phyloP scores from a whole-genome alignment of 2,329 filamentous ascomycete genomes.

The Colletotrichum sp. region DNA sequence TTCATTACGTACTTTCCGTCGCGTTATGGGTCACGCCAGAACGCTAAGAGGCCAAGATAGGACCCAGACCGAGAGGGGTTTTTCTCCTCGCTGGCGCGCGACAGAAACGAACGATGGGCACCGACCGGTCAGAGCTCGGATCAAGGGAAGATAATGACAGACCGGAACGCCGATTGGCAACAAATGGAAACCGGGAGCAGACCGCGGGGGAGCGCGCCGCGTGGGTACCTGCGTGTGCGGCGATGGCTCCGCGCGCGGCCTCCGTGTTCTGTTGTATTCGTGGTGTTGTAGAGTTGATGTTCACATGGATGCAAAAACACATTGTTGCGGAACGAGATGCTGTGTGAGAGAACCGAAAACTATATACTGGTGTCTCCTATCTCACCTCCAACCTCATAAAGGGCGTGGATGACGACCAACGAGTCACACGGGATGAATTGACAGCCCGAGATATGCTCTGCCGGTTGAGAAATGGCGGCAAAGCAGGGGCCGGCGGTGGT shows the following conservation, averaged over 20 bases:
- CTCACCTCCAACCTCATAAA: background rate
- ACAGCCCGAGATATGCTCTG: background rate
- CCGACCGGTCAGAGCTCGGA: background rate
- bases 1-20: conserved; percentile 16
- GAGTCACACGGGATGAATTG: background rate
- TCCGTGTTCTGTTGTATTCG: background rate
- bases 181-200: background rate
- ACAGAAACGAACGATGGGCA: background rate
- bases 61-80: conserved; percentile 16
- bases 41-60: conserved; percentile 1
- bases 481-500: background rate
- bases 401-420: background rate
- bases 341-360: background rate
- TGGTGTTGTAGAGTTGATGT: background rate
- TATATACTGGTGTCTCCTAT: background rate
- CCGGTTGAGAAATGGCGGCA: background rate
- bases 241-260: background rate
- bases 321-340: background rate
- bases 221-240: background rate
- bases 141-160: conserved; percentile 15
- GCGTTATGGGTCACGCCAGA: background rate
- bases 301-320: background rate
- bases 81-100: background rate
- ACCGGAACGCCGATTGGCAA: background rate
- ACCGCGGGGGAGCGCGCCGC: background rate